These are phyloP conservation scores for Erucastrum elatum DNA, from an alignment of 345 rosid species.

Conservation along the genomic window DNA sequence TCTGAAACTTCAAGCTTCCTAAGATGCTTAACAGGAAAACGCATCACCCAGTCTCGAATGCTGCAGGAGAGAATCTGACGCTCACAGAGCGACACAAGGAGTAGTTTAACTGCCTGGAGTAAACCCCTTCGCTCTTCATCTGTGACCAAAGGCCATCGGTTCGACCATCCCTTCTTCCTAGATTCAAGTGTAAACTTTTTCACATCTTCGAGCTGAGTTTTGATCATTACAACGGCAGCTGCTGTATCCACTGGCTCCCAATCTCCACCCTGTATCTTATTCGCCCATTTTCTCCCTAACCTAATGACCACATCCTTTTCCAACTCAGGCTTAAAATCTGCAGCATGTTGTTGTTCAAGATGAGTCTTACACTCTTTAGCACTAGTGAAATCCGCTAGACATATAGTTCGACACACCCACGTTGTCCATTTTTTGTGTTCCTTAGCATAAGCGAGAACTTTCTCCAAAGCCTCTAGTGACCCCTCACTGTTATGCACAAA, in stretches of 20 bases:
- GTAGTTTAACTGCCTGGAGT: constrained; percentile 15
- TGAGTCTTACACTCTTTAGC: constrained; percentile 15
- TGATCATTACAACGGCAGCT: constrained; percentile 23
- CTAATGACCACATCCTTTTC: neutral
- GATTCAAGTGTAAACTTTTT: neutral
- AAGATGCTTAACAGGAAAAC: neutral
- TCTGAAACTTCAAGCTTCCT: neutral
- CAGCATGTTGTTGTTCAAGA: constrained; percentile 24
- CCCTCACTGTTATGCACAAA: neutral
- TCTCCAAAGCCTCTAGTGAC: neutral
- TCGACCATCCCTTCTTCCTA: constrained; percentile 27
- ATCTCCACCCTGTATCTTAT: neutral
- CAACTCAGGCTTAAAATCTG: neutral
- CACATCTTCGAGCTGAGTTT: neutral
- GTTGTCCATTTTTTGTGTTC: neutral
- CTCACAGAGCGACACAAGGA: constrained; percentile 2
- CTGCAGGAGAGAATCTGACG: neutral
- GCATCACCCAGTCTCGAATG: constrained; percentile 26
- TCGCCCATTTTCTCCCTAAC: constrained; percentile 7
- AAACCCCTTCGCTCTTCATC: constrained; percentile 20
- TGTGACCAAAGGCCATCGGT: constrained; percentile 14
- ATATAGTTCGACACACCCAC: constrained; percentile 25
- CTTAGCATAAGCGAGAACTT: constrained; percentile 9
- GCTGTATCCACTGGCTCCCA: constrained; percentile 29
- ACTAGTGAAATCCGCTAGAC: neutral